phyloP scores from a whole-genome alignment of 1,284 basidiomycete species.

The Tilletia caries region DNA sequence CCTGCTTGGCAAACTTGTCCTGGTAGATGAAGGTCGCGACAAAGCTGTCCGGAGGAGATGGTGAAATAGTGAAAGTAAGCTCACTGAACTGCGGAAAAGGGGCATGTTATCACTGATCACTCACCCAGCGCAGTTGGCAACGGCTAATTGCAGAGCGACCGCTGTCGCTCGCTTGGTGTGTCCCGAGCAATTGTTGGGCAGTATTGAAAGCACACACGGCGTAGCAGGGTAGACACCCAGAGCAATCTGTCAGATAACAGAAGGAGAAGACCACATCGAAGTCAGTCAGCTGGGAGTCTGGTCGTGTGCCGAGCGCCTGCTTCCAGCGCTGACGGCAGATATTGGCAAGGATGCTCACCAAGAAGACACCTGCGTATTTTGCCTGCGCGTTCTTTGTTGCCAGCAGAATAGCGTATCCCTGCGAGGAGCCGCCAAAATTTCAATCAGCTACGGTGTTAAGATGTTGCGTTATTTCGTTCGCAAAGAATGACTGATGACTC shows the following conservation, averaged over 20 bases:
- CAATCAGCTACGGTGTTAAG: not conserved
- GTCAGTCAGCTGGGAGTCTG: not conserved
- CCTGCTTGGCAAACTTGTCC: slow-evolving; percentile 32
- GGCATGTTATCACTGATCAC: not conserved
- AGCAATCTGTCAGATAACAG: slow-evolving; percentile 8
- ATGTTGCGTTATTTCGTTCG: too few species aligned
- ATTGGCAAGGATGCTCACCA: slow-evolving; percentile 23
- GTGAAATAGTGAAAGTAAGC: not conserved
- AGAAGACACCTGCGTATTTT: slow-evolving; percentile 48
- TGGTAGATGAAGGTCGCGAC: slow-evolving; percentile 52
- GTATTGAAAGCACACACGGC: slow-evolving; percentile 42
- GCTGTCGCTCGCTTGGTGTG: slow-evolving; percentile 50
- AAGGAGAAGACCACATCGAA: not conserved
- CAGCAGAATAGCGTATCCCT: slow-evolving; percentile 45
- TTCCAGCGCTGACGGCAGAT: not conserved
- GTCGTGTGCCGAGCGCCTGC: not conserved
- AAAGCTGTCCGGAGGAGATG: slow-evolving; percentile 27
- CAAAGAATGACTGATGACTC: slow-evolving; percentile 1
- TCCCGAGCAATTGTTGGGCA: slow-evolving; percentile 44
- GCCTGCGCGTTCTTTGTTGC: slow-evolving; percentile 29
- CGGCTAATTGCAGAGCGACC: slow-evolving; percentile 51
- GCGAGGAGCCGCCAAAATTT: not conserved
- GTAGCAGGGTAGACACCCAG: slow-evolving; percentile 46
- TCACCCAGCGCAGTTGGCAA: slow-evolving; percentile 48
- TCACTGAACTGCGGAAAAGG: too few species aligned